These are phyloP conservation scores for Orbilia blumenaviensis DNA, from an alignment of 2,329 filamentous ascomycete genomes.

Conservation along the genomic window DNA sequence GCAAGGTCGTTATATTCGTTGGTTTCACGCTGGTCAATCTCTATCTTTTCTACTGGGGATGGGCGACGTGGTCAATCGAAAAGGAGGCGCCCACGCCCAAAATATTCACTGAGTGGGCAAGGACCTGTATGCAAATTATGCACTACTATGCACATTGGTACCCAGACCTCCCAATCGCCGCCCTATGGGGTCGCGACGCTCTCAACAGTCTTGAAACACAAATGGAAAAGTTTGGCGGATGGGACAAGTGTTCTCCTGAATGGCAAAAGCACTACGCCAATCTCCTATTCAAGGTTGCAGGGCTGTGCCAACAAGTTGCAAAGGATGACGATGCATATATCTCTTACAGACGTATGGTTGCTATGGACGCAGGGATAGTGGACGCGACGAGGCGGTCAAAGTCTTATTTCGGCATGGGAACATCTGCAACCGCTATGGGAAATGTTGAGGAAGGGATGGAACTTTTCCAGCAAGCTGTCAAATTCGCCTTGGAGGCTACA, in stretches of 20 bases:
- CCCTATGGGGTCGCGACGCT: conserved; percentile 7
- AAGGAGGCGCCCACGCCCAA: conserved; percentile 29
- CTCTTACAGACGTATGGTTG: conserved; percentile 38
- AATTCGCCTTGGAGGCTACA: conserved; percentile 30
- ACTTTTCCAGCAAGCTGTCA: conserved; percentile 30
- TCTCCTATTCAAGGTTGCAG: conserved; percentile 30
- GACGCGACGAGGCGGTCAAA: conserved; percentile 33
- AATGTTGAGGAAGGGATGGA: conserved; percentile 21
- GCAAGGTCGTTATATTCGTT: conserved; percentile 37
- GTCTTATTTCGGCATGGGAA: conserved; percentile 33
- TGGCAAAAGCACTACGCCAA: conserved; percentile 35
- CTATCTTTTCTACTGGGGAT: conserved; percentile 29
- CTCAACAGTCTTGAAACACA: conserved; percentile 34
- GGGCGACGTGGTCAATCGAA: conserved; percentile 33
- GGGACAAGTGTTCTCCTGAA: conserved; percentile 36
- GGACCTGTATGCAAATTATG: conserved; percentile 25
- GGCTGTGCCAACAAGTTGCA: conserved; percentile 9
- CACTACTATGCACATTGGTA: conserved; percentile 30
- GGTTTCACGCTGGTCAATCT: conserved; percentile 39
- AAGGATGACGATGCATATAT: conserved; percentile 47
- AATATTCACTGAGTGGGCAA: conserved; percentile 34
- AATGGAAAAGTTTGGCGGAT: conserved; percentile 44
- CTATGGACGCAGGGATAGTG: conserved; percentile 29
- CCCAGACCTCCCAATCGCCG: conserved; percentile 22
- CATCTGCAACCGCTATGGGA: conserved; percentile 11